Base-by-base conservation (phyloP, 306 rosid genomes). In the Cicer cuneatum region DNA sequence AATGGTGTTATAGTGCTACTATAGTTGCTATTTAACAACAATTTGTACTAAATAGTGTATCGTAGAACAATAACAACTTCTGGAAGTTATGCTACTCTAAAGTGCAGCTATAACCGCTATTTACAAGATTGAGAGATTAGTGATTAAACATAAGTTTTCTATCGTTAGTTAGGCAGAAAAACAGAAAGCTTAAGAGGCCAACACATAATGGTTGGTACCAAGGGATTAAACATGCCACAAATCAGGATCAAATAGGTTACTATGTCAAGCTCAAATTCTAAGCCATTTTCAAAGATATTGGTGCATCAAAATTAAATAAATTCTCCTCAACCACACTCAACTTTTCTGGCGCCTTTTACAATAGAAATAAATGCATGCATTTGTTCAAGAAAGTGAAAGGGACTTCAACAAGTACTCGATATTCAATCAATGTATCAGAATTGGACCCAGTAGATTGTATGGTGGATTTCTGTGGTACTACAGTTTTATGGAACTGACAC, bases 221-320 rank as follows among this genome's bases (percentile, higher is more conserved):
- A 33, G 43, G 58, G 77, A 15, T 74, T 78, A 83, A 51, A 33
- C 68, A 39, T 42, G 72, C 60, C 80, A 87, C 41, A 89, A 77
- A 78, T 93, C 98, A 78, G 73, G 19, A 93, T 61, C 84, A 91
- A 83, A 59, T 38, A 82, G 65, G 49, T 64, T 47, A 86, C 77
- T 5, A 93, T 80, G 66, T 68, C 78, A 57, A 67, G 70, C 82
- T 89, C 96, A 79, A 91, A 54, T 75, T 84, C 89, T 68, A 82
- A 33, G 58, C 86, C 89, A 72, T 88, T 88, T 74, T 88, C 92
- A 68, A 61, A 88, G 63, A 7, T 48, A 13, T 8, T 2, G 57
- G 18, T 58, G 13, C 68, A 72, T 6, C 15, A 70, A 8, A 45
- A 60, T 45, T 33, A 18, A 59, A 59, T 33, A 18, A 53, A 73